These are phyloP conservation scores for Polysphondylium violaceum DNA, from an alignment of 78 protist genomes.

Conservation along the genomic window DNA sequence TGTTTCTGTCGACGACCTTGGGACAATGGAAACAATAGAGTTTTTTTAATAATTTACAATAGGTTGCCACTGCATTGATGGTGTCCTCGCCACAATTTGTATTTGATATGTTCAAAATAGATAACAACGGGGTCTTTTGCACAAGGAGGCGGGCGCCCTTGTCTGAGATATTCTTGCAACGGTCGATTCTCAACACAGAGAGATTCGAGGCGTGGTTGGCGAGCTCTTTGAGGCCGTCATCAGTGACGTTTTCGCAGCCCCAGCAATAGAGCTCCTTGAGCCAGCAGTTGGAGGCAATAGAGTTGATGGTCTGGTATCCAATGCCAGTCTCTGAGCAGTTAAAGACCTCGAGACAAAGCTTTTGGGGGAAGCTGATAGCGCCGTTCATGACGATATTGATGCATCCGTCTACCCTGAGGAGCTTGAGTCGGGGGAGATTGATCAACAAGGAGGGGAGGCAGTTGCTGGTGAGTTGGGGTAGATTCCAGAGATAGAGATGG, in stretches of 20 bases:
- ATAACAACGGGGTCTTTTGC: conserved; percentile 1
- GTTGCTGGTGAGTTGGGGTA: conserved; percentile 15
- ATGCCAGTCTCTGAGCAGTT: conserved; percentile 45
- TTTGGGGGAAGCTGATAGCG: background rate
- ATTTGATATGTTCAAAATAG: conserved; percentile 19
- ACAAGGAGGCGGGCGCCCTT: conserved; percentile 41
- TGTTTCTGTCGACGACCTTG: background rate
- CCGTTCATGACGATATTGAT: conserved; percentile 18
- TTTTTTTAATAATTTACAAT: conserved; percentile 33
- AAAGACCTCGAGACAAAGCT: conserved; percentile 21
- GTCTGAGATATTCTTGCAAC: conserved; percentile 51
- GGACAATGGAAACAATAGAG: background rate
- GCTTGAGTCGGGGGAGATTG: background rate
- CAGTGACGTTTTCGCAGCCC: conserved; percentile 44
- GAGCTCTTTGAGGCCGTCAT: conserved; percentile 14
- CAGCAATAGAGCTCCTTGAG: conserved; percentile 45
- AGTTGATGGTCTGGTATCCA: conserved; percentile 13
- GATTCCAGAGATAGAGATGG: conserved; percentile 27
- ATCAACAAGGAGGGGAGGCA: conserved; percentile 25
- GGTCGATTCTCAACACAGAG: conserved; percentile 24
- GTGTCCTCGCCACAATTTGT: conserved; percentile 36
- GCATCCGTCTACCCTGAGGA: conserved; percentile 44
- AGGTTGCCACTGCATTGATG: background rate
- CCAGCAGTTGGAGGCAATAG: conserved; percentile 13
- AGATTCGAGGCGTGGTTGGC: background rate